phyloP scores from a whole-genome alignment of 352 stramenopile genomes.

The Pythium brachiatum region DNA sequence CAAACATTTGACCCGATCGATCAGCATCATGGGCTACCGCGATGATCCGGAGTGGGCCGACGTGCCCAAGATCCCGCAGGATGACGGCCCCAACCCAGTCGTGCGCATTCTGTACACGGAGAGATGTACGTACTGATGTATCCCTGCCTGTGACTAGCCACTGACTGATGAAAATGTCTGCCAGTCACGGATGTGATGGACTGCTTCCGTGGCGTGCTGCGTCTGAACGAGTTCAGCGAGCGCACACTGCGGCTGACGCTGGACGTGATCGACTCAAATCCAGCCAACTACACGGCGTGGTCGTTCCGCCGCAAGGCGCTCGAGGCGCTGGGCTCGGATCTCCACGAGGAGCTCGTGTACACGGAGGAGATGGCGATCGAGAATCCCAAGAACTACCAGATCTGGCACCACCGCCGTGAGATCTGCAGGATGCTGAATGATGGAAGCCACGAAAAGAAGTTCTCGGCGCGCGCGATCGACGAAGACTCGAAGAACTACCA shows the following conservation, averaged over 20 bases:
- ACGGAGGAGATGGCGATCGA: slow-evolving; percentile 85
- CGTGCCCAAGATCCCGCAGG: slow-evolving; percentile 78
- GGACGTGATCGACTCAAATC: slow-evolving; percentile 93
- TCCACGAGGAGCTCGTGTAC: slow-evolving; percentile 68
- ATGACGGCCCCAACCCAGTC: slow-evolving; percentile 76
- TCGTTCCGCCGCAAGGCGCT: slow-evolving; percentile 92
- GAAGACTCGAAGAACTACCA: slow-evolving; percentile 99
- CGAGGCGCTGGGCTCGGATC: slow-evolving; percentile 64
- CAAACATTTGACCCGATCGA: background rate
- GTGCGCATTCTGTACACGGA: slow-evolving; percentile 77
- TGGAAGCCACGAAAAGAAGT: slow-evolving; percentile 88
- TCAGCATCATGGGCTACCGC: slow-evolving; percentile 44
- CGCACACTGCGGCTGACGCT: slow-evolving; percentile 91
- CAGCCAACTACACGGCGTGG: slow-evolving; percentile 99
- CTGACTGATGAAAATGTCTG: background rate
- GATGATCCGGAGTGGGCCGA: slow-evolving; percentile 76
- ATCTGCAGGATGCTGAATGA: slow-evolving; percentile 87
- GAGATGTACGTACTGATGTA: slow-evolving; percentile 44
- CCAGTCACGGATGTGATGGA: slow-evolving; percentile 90
- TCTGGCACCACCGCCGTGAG: slow-evolving; percentile 97
- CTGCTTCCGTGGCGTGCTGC: slow-evolving; percentile 94
- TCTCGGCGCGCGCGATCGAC: slow-evolving; percentile 89
- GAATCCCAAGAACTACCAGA: slow-evolving; percentile 99
- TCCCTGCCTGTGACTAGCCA: background rate
- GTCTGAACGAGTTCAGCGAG: slow-evolving; percentile 87